These are phyloP conservation scores for Scenedesmus sp. DNA, from an alignment of 163 green algal genomes.

Conservation along the genomic window DNA sequence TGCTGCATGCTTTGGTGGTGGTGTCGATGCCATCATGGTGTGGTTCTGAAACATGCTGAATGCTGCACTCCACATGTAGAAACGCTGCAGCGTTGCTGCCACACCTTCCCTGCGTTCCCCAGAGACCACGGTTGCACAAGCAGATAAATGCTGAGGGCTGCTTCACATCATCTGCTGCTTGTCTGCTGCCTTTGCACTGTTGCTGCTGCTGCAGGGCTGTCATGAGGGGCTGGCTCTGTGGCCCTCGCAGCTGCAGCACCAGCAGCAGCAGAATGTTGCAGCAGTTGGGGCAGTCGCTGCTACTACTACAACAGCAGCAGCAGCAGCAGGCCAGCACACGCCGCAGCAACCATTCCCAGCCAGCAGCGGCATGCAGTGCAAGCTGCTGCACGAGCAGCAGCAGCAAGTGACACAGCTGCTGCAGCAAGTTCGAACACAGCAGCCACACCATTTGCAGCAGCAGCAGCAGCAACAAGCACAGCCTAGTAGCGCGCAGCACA, in stretches of 20 bases:
- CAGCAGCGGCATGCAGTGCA: conserved; percentile 39
- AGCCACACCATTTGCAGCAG: neutral
- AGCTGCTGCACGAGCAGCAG: conserved; percentile 20
- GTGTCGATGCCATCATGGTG: too few relatives aligned
- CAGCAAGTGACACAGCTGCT: conserved; percentile 27
- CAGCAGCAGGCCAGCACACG: neutral
- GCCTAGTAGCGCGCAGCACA: neutral
- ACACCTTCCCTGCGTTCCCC: too few relatives aligned
- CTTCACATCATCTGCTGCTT: neutral
- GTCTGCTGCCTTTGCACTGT: neutral
- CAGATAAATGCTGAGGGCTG: too few relatives aligned
- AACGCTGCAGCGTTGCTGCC: too few relatives aligned
- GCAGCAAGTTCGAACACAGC: conserved; percentile 9
- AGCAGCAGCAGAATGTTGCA: neutral
- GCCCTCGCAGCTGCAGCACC: neutral
- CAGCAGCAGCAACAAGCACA: conserved; percentile 5
- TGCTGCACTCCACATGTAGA: too few relatives aligned
- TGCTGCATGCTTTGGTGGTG: neutral
- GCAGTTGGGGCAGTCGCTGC: neutral
- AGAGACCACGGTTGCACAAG: too few relatives aligned
- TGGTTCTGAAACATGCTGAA: too few relatives aligned
- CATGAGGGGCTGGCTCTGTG: neutral
- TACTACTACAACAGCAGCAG: neutral
- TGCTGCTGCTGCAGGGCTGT: neutral
- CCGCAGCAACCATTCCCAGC: conserved; percentile 10